A percentile compares a stretch with the other conserved stretches of the same genome.
Conservation (phyloP, 2,329 filamentous ascomycete genomes). For the Colletotrichum truncatum region DNA sequence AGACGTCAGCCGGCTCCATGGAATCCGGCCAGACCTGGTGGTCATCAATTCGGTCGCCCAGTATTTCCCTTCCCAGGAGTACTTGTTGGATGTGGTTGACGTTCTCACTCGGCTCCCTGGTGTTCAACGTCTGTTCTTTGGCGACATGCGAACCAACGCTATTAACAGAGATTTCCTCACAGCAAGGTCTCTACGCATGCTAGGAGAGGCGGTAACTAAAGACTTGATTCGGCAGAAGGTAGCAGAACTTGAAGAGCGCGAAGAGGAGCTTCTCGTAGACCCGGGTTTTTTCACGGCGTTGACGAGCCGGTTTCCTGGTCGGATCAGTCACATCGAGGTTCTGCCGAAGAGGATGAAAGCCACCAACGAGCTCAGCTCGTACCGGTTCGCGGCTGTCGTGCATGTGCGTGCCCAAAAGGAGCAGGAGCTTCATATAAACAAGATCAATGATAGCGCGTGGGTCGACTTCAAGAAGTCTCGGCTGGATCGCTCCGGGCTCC, state of each 20-base stretch:
- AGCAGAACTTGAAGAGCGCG: slow-evolving; percentile 22
- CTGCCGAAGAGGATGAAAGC: slow-evolving; percentile 39
- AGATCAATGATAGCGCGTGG: slow-evolving; percentile 16
- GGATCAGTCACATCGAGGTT: slow-evolving; percentile 38
- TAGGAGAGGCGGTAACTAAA: slow-evolving; percentile 8
- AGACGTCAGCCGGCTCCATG: neutral
- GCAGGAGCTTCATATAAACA: neutral
- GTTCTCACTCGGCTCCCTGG: slow-evolving; percentile 12
- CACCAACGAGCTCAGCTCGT: slow-evolving; percentile 40
- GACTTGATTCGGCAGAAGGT: slow-evolving; percentile 16
- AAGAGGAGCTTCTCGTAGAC: slow-evolving; percentile 36
- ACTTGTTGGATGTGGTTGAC: slow-evolving; percentile 32
- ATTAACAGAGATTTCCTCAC: slow-evolving; percentile 29
- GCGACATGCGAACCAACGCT: slow-evolving; percentile 34
- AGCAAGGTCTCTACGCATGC: slow-evolving; percentile 4
- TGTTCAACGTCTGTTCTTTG: slow-evolving; percentile 30
- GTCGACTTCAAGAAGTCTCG: neutral
- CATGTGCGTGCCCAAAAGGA: slow-evolving; percentile 15
- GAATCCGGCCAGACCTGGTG: neutral
- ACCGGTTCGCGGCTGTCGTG: slow-evolving; percentile 39
- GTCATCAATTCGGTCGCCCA: slow-evolving; percentile 37
- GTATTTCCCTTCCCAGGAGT: slow-evolving; percentile 38
- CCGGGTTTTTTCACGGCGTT: slow-evolving; percentile 37
- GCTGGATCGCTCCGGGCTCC: neutral
- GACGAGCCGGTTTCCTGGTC: slow-evolving; percentile 13